Evolutionary conservation across 164 flowering plant genomes (phyloP).

Genomic region (Liriodendron chinense): DNA sequence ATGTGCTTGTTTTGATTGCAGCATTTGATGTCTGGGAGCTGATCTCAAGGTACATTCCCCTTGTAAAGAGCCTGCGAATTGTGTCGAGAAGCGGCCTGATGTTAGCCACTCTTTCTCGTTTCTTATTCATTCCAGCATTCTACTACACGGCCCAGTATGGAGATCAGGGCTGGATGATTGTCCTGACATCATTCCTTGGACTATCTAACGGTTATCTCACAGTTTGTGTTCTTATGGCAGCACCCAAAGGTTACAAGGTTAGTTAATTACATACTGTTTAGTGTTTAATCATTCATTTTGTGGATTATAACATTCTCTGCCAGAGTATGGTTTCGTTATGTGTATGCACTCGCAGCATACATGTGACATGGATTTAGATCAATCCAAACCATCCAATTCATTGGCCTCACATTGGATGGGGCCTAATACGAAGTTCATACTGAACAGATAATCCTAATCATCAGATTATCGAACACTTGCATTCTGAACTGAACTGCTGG

Average conservation of each 20-base stretch:
- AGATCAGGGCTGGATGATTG: constrained; percentile 80
- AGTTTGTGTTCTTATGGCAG: constrained; percentile 63
- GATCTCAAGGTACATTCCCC: constrained; percentile 63
- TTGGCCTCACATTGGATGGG: no score
- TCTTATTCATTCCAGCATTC: constrained; percentile 68
- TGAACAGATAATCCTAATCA: no score
- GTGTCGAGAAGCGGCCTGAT: constrained; percentile 46
- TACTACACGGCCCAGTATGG: constrained; percentile 76
- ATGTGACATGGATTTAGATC: no score
- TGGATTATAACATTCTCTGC: no score
- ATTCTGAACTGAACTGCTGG: no score
- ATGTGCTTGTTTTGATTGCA: constrained; percentile 70
- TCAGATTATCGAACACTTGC: no score
- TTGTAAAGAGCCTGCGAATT: constrained; percentile 40
- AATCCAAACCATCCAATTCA: no score
- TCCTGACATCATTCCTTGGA: constrained; percentile 62
- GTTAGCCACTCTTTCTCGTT: constrained; percentile 42
- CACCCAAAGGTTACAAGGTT: constrained; percentile 84
- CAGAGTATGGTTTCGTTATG: no score
- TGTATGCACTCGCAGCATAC: no score
- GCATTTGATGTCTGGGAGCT: constrained; percentile 69
- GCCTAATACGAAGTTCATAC: no score
- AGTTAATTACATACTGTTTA: constrained; percentile 5
- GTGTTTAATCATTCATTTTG: no score
- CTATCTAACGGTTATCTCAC: constrained; percentile 66